Percentiles rank a stretch among this genome's conserved stretches.
These are phyloP conservation scores for Plasmodium coatneyi DNA, from an alignment of 169 alveolate genomes.

Conservation along the genomic window DNA sequence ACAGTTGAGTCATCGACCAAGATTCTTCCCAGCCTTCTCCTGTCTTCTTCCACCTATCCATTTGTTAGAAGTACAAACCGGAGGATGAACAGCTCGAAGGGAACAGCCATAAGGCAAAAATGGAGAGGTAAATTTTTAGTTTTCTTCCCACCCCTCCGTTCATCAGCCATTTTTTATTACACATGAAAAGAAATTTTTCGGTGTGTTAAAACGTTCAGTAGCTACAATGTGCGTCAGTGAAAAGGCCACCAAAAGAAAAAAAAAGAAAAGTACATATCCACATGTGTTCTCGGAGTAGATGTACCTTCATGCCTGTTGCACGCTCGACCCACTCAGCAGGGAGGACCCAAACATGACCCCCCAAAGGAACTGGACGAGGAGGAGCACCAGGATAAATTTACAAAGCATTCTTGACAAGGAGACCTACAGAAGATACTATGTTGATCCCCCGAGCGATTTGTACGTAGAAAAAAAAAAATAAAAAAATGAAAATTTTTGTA, in stretches of 20 bases:
- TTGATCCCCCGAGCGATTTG: slow-evolving; percentile 52
- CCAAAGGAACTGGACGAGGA: slow-evolving; percentile 10
- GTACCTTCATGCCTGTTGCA: background rate
- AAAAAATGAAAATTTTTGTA: background rate
- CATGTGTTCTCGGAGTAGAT: background rate
- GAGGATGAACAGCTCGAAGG: background rate
- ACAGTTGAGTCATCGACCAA: background rate
- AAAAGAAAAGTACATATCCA: background rate
- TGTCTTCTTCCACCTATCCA: background rate
- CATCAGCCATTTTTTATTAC: background rate
- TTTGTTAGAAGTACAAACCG: slow-evolving; percentile 24
- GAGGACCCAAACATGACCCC: background rate
- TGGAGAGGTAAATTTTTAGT: background rate
- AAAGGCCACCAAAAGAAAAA: background rate
- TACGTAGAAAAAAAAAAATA: slow-evolving; percentile 17
- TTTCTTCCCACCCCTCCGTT: background rate
- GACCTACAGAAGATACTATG: background rate
- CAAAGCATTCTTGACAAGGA: slow-evolving; percentile 23
- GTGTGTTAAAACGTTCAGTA: background rate
- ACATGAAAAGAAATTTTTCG: background rate
- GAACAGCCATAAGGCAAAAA: background rate
- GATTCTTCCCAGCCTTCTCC: background rate
- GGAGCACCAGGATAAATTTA: slow-evolving; percentile 42
- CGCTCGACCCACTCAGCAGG: background rate
- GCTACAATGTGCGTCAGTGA: background rate